Evolutionary conservation across 1,284 basidiomycete species (phyloP), one percentile per base, ranked within the genome.

Genomic region (Sanguinoderma infundibulare): DNA sequence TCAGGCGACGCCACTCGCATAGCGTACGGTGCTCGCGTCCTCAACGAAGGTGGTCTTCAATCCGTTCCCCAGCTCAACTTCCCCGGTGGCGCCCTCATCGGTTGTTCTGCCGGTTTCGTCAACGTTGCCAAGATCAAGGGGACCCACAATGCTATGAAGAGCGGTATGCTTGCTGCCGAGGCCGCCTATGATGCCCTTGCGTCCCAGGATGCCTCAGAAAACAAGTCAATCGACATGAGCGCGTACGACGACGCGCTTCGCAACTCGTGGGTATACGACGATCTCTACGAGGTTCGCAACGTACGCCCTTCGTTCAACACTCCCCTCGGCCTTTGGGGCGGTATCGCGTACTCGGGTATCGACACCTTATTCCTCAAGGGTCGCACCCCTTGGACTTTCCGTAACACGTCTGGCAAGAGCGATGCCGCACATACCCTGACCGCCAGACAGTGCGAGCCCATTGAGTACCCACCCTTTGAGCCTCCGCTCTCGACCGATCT

Each of bases 91-190:
- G 97, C 96, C 0, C 79, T 99, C 49, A 88, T 99, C 53, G 97
- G 97, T 1, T 98, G 97, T 78, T 92, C 95, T 0, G 97, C 97
- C 0, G 98, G 95, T 24, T 97, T 99, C 77, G 85, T 99, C 61
- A 99, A 99, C 78, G 87, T 98, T 15, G 92, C 96, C 40, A 99
- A 98, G 80, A 99, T 99, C 79, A 99, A 99, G 77, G 97, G 97
- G n/a, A 98, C 96, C 0, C 98, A 99, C 76, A 98, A 97, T 64
- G 96, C 97, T n/a, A 98, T 99, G 97, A 98, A 98, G 82, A 94
- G 91, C 47, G 97, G 97, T 22, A 98, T 98, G 90, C 82, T 98
- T 22, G 97, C 96, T 36, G 98, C 95, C 2, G 97, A 99, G 75
- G 83, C 92, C 0, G 93, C 94, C 0, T 95, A 85, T 69, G 83